Base-by-base conservation (phyloP, 768 basidiomycete species). In the Strobilomyces dryophilus region DNA sequence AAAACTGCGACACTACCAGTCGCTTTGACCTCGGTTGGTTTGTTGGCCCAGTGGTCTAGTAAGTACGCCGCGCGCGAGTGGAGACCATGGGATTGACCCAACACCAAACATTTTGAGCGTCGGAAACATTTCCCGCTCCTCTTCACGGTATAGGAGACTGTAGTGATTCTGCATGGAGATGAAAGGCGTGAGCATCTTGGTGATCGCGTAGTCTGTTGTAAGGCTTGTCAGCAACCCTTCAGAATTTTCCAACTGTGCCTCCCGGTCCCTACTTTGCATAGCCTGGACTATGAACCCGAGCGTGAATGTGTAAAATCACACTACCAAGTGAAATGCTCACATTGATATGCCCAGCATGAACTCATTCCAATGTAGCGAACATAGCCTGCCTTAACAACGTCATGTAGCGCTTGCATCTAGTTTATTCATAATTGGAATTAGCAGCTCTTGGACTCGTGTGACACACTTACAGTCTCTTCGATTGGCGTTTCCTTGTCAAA, bases 101-200 rank as follows among this genome's bases (percentile, higher is more conserved):
- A 75, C 71, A 44, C 77, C 77, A 50, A 74, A 72, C 61, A 71
- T 67, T 59, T 76, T 67, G 40, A 77, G 65, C 4, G 71, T 71
- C n/a, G 83, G 82, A 58, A 81, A 76, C 78, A 80, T 79, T 60
- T 80, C 79, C 24, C 69, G 73, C 60, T 81, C 83, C 62, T 85
- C 83, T 62, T 84, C 83, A 40, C 82, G 76, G 60, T 84, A 84
- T 35, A 80, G 42, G 6, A 81, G 71, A 52, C 64, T 76, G 61
- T 84, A 77, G 55, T 80, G 76, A 65, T 84, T 82, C 64, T 84
- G 83, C 83, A 84, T 84, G 10, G 79, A 78, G 66, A 83, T 78
- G 68, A 84, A 83, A 6, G 76, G 78, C 8, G 77, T 79, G 32
- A 76, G 68, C 39, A 70, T 74, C 58, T 75, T 73, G 29, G 57